Base-by-base conservation (phyloP, 495 filamentous ascomycete species). In the Cercophora sp. region DNA sequence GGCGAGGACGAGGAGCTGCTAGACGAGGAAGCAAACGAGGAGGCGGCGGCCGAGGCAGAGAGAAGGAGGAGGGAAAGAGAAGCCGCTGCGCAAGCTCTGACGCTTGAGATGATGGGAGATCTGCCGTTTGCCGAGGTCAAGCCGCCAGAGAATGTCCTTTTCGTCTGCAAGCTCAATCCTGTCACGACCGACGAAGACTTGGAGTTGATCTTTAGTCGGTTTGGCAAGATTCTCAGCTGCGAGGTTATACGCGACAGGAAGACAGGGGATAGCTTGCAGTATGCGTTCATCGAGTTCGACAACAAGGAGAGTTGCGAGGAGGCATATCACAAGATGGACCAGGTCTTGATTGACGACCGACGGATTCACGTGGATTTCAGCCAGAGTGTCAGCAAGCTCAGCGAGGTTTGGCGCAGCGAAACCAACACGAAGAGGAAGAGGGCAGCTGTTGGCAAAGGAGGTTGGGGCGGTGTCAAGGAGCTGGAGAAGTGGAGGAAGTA, bases 331-430 rank as follows among this genome's bases (percentile, higher is more conserved):
- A 98, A 98, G 71, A 98, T 97, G 93, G 88, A 97, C 65, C 85
- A 84, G 4, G 91, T 96, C 5, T 71, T 98, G 51, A 97, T 97
- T 62, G 93, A 98, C 58, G 93, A 98, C 63, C 91, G 96, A 53
- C 87, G 93, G 29, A 97, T 98, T 50, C 93, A 97, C 67, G 94
- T 98, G 43, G 93, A 98, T 66, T 98, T 98, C 72, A 96, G 91
- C 25, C 93, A 98, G 68, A 96, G 89, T 67, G 93, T 93, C 65
- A 91, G 87, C 27, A 89, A 88, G 65, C 64, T 98, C 19, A 89
- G 88, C n/a, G 88, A 96, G 47, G 84, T 82, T 18, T 98, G 93
- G 93, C 80, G 94, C 46, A 86, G 78, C 51, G 81, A 85, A 29
- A 94, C 90, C n/a, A 93, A 94, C 63, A 76, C 78, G 10, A 96